These are phyloP conservation scores for Pascua guehoae DNA, from an alignment of 1,284 basidiomycete species.

Conservation along the genomic window DNA sequence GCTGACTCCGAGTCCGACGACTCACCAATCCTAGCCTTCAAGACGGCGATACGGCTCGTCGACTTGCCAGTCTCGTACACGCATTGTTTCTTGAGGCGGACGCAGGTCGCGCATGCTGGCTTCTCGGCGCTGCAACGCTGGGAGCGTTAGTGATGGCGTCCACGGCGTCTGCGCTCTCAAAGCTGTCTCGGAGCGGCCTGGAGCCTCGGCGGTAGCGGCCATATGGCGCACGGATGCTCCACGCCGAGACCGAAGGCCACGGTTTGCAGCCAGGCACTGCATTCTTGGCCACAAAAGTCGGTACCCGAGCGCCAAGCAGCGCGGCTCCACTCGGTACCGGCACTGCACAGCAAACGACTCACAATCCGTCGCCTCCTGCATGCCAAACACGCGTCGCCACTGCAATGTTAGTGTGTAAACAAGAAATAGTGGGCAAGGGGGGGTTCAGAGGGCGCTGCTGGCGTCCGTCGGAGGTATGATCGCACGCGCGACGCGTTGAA, in stretches of 20 bases:
- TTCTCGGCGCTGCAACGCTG: constrained; percentile 31
- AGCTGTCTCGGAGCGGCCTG: too few species aligned
- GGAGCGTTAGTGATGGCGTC: neutral
- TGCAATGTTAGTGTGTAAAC: constrained; percentile 12
- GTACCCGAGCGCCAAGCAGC: too few species aligned
- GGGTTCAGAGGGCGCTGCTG: too few species aligned
- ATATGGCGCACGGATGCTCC: neutral
- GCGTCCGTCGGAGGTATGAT: too few species aligned
- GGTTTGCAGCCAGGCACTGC: neutral
- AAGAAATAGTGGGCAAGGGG: too few species aligned
- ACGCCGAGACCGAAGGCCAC: neutral
- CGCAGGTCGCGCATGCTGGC: constrained; percentile 28
- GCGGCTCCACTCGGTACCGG: neutral
- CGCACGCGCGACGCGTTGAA: too few species aligned
- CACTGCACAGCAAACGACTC: constrained; percentile 1
- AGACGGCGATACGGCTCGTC: constrained; percentile 24
- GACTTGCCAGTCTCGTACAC: constrained; percentile 28
- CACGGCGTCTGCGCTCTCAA: neutral
- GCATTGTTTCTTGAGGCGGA: constrained; percentile 25
- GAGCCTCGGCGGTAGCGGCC: too few species aligned
- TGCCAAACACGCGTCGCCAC: constrained; percentile 30
- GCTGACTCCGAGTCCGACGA: neutral
- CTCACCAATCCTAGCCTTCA: constrained; percentile 27
- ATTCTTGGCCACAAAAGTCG: neutral
- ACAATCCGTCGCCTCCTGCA: constrained; percentile 32